phyloP scores from a whole-genome alignment of 1,284 basidiomycete genomes.

The Hymenochaete sp. region DNA sequence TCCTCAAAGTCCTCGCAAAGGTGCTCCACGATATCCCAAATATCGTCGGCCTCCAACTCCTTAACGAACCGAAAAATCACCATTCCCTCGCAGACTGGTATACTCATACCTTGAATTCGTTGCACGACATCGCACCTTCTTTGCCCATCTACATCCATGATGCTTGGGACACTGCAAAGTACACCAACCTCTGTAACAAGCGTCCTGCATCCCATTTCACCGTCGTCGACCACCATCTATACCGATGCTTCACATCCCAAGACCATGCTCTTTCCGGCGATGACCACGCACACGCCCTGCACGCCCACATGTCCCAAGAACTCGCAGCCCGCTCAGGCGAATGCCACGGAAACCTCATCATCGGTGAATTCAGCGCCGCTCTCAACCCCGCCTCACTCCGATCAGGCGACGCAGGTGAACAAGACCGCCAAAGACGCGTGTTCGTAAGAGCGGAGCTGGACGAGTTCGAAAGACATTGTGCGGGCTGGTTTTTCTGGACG shows the following conservation, averaged over 20 bases:
- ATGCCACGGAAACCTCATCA: conserved; percentile 54
- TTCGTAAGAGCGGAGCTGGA: conserved; percentile 63
- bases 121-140: conserved; percentile 46
- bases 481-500: conserved; percentile 87
- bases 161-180: conserved; percentile 68
- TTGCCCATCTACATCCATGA: conserved; percentile 72
- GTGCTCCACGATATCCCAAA: conserved; percentile 46
- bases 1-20: conserved; percentile 37
- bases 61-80: conserved; percentile 72
- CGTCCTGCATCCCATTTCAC: conserved; percentile 33
- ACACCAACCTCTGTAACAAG: conserved; percentile 34
- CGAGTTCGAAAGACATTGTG: conserved; percentile 57
- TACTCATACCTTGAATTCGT: conserved; percentile 42
- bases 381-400: conserved; percentile 33
- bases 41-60: conserved; percentile 72
- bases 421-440: conserved; percentile 38
- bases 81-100: conserved; percentile 60
- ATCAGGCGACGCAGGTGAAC: conserved; percentile 33
- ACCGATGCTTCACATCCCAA: conserved; percentile 67
- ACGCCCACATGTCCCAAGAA: conserved; percentile 33
- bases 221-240: conserved; percentile 79
- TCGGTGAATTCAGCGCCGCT: conserved; percentile 83
- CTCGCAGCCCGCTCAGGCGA: conserved; percentile 36
- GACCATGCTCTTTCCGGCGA: conserved; percentile 53
- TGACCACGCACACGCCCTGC: conserved; percentile 45